These are phyloP conservation scores for Thalassiosira ordinaria DNA, from an alignment of 352 stramenopile species.

Conservation along the genomic window DNA sequence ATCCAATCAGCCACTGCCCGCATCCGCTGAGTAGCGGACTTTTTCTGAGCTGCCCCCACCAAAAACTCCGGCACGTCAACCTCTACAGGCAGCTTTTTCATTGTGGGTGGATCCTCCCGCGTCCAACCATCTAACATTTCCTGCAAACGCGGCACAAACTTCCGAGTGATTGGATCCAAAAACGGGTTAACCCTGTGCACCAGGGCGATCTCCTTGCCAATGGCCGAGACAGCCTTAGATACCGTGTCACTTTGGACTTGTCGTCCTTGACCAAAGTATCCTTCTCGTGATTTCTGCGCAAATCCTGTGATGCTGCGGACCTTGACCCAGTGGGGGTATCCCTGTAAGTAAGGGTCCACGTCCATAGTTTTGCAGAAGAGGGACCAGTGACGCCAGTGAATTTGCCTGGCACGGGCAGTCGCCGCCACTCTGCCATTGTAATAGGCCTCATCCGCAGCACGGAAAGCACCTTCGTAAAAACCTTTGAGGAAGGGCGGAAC, in stretches of 20 bases:
- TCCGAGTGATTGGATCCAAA: not conserved
- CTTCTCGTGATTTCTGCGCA: not conserved
- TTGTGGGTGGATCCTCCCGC: slow-evolving; percentile 15
- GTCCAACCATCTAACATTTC: slow-evolving; percentile 21
- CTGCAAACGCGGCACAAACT: slow-evolving; percentile 2
- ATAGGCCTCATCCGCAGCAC: not conserved
- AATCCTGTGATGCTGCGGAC: slow-evolving; percentile 19
- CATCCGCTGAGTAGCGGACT: not conserved
- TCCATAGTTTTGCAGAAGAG: slow-evolving; percentile 14
- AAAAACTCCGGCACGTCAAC: slow-evolving; percentile 21
- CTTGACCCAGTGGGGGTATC: not conserved
- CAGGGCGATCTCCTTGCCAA: slow-evolving; percentile 40
- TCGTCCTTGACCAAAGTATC: slow-evolving; percentile 15
- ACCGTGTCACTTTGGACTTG: slow-evolving; percentile 20
- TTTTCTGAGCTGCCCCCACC: not conserved
- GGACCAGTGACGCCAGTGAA: slow-evolving; percentile 19
- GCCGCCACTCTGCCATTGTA: slow-evolving; percentile 11
- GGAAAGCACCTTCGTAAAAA: slow-evolving; percentile 12
- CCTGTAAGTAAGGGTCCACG: slow-evolving; percentile 28
- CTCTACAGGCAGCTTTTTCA: slow-evolving; percentile 28
- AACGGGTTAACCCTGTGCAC: slow-evolving; percentile 1
- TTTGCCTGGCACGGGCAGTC: slow-evolving; percentile 18
- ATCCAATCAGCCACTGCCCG: not conserved
- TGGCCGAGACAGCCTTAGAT: slow-evolving; percentile 11
- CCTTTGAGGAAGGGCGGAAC: not conserved